Evolutionary conservation across 2,329 filamentous ascomycete genomes (phyloP).

Genomic region (Fusarium decemcellulare): DNA sequence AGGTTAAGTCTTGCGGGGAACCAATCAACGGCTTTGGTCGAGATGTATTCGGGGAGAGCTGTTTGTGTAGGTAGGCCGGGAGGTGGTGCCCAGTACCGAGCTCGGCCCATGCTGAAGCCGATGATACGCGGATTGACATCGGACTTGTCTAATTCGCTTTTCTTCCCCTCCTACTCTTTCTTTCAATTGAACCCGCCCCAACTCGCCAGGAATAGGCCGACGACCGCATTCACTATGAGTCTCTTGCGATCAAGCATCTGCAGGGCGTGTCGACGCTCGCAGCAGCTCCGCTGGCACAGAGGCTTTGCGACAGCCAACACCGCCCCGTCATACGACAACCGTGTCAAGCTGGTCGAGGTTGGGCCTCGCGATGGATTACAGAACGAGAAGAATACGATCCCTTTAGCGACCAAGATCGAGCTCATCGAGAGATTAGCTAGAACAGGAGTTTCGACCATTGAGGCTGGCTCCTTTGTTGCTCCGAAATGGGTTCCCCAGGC

Average conservation of each 20-base stretch:
- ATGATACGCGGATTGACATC: conserved; percentile 48
- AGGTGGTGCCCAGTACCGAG: conserved; percentile 16
- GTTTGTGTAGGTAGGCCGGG: background rate
- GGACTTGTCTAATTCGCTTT: conserved; percentile 24
- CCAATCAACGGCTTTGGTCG: conserved; percentile 7
- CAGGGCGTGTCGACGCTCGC: conserved; percentile 55
- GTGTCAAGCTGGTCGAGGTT: conserved; percentile 82
- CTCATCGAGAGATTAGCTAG: conserved; percentile 78
- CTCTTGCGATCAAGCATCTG: conserved; percentile 55
- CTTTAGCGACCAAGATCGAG: conserved; percentile 81
- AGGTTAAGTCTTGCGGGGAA: conserved; percentile 26
- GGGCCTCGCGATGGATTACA: conserved; percentile 90
- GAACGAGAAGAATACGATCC: conserved; percentile 82
- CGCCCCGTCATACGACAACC: conserved; percentile 55
- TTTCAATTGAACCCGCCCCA: conserved; percentile 16
- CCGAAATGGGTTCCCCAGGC: conserved; percentile 91
- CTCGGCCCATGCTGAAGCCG: conserved; percentile 48
- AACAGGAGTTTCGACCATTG: conserved; percentile 81
- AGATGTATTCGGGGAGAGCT: conserved; percentile 10
- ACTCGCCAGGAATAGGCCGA: conserved; percentile 1
- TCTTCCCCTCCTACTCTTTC: conserved; percentile 25
- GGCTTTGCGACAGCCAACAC: conserved; percentile 58
- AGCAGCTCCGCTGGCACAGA: conserved; percentile 50
- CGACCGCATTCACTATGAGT: conserved; percentile 48
- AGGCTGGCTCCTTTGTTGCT: conserved; percentile 86